These are phyloP conservation scores for Croton laevigatus DNA, from an alignment of 441 rosid species.

Conservation along the genomic window DNA sequence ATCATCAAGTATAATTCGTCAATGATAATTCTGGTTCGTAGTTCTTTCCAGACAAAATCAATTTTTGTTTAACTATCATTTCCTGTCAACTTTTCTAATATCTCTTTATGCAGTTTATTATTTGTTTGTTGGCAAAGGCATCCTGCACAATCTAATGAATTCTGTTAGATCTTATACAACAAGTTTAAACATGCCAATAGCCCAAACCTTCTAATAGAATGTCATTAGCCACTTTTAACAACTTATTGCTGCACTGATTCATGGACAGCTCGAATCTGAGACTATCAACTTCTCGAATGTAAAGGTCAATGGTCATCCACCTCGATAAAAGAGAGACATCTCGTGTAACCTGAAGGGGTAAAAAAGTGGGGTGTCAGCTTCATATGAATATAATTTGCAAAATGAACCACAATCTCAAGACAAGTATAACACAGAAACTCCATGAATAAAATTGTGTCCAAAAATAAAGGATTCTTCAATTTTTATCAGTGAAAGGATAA, in stretches of 20 bases:
- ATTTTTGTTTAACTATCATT: background rate
- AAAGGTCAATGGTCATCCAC: constrained; percentile 98
- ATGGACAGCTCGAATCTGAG: constrained; percentile 90
- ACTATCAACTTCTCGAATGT: constrained; percentile 83
- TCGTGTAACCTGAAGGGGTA: constrained; percentile 70
- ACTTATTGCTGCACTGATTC: constrained; percentile 62
- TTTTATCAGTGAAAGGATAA: background rate
- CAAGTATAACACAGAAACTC: background rate
- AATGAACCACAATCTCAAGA: background rate
- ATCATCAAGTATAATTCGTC: background rate
- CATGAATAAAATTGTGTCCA: constrained; percentile 6
- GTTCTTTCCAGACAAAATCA: background rate
- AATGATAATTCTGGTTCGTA: background rate
- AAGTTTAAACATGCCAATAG: constrained; percentile 21
- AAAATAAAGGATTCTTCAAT: constrained; percentile 16
- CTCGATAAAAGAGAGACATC: constrained; percentile 93
- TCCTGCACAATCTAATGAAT: constrained; percentile 8
- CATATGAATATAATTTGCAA: background rate
- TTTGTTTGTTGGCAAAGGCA: constrained; percentile 10
- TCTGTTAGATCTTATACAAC: constrained; percentile 1
- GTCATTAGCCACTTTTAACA: constrained; percentile 72
- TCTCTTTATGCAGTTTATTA: background rate
- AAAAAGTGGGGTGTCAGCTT: background rate
- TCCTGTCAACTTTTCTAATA: background rate
- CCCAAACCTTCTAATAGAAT: constrained; percentile 79